These are phyloP conservation scores for Lactarius psammicola DNA, from an alignment of 768 basidiomycete genomes.

Conservation along the genomic window DNA sequence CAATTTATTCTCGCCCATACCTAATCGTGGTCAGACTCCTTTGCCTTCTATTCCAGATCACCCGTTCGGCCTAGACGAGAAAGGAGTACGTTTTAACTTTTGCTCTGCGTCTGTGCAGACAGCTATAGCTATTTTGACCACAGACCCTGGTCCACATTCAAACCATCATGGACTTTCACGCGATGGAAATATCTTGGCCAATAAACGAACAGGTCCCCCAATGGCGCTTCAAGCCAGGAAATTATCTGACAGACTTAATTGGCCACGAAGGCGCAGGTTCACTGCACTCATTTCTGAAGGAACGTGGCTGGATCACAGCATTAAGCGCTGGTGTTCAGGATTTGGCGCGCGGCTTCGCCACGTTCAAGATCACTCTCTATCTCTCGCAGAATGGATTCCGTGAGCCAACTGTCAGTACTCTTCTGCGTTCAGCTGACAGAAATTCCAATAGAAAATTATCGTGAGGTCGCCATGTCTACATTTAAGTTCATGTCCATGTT, in stretches of 20 bases:
- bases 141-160: conserved; percentile 82
- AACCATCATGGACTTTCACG: conserved; percentile 85
- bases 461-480: conserved; percentile 60
- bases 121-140: conserved; percentile 24
- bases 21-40: conserved; percentile 59
- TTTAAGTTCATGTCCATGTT: conserved; percentile 81
- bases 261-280: conserved; percentile 96
- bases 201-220: conserved; percentile 67
- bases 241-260: conserved; percentile 76
- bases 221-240: conserved; percentile 76
- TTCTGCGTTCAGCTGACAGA: conserved; percentile 17
- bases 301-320: conserved; percentile 80
- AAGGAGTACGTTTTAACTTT: conserved; percentile 53
- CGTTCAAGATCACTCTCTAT: conserved; percentile 81
- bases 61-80: conserved; percentile 70
- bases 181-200: conserved; percentile 78
- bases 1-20: conserved; percentile 67
- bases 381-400: conserved; percentile 86
- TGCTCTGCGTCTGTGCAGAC: neutral
- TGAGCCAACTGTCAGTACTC: conserved; percentile 40
- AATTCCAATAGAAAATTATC: conserved; percentile 61
- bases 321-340: conserved; percentile 68
- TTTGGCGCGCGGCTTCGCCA: conserved; percentile 79
- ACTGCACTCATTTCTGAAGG: conserved; percentile 84
- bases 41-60: conserved; percentile 66